Evolutionary conservation across 192 early-diverging fungal species (phyloP), one percentile per base, ranked within the genome.

Genomic region (Linnemannia elongata): DNA sequence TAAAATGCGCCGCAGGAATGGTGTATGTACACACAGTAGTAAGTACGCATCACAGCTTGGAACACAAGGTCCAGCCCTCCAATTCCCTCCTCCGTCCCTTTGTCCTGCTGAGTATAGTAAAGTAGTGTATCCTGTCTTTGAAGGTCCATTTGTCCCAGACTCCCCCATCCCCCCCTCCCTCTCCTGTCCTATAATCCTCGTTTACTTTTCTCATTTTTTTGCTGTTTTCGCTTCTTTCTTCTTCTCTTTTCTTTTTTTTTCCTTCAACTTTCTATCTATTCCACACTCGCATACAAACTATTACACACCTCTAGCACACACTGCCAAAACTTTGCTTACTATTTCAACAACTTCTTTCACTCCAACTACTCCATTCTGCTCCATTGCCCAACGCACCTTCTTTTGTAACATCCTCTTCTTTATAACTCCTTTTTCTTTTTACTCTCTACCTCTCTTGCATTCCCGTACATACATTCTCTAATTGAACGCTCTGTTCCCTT

Each of bases 151-250:
- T 63, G 57, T 27, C 57, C 60, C 60, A 24, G 36, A 42, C 36
- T 15, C 70, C 38, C 20, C 66, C 30, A 35, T 7, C 36, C 24
- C 41, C 68, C 20, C 66, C 30, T n/a, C 0, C 63, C 17, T 33
- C 33, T 5, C n/a, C n/a, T n/a, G n/a, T n/a, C n/a, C n/a, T n/a
- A n/a, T n/a, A n/a, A n/a, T n/a, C 39, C 69, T 52, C 44, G 47
- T 74, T 74, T 80, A 44, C 35, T 74, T 72, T 75, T 75, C 35
- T 73, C 72, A 54, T n/a, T 72, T 47, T 45, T 60, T 49, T 2
- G 36, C 47, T 15, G 30, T 33, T n/a, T 76, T 76, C 49, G 57
- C 69, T 30, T 18, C 38, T 42, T 47, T 69, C 44, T 41, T 55
- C 47, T 45, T 41, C 41, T 38, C 52, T 27, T 71, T 38, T 54